A percentile compares a stretch with the other conserved stretches of the same genome.
Conservation (phyloP, 2,329 filamentous ascomycete genomes). For the Mariannaea sp. region DNA sequence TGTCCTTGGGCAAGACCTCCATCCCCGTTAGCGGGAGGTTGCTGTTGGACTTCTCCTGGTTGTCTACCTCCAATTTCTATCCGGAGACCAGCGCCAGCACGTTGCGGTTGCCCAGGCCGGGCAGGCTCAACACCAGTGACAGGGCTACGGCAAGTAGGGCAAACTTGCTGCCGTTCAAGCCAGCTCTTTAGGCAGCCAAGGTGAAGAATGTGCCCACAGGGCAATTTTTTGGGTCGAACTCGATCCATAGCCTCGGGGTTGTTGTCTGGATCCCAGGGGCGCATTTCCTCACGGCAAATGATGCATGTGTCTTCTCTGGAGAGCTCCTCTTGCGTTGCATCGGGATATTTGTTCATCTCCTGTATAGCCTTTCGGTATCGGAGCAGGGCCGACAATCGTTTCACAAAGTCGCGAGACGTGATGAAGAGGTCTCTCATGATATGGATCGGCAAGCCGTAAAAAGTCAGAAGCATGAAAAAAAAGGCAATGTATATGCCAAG, state of each 20-base stretch:
- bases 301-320: conserved; percentile 91
- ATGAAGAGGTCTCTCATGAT: conserved; percentile 96
- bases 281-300: conserved; percentile 96
- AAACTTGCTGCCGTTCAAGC: conserved; percentile 96
- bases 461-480: conserved; percentile 89
- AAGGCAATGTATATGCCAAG: conserved; percentile 87
- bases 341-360: conserved; percentile 93
- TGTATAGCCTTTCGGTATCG: conserved; percentile 89
- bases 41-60: conserved; percentile 30
- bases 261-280: conserved; percentile 66
- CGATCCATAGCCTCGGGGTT: conserved; percentile 78
- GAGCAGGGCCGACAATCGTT: conserved; percentile 84
- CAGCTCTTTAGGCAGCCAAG: conserved; percentile 94
- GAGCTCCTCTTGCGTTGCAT: conserved; percentile 87
- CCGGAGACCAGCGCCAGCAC: conserved; percentile 38
- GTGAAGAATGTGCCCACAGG: conserved; percentile 94
- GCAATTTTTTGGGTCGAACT: conserved; percentile 89
- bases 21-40: conserved; percentile 32
- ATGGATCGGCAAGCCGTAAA: conserved; percentile 95
- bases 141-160: conserved; percentile 87
- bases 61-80: conserved; percentile 39
- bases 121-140: conserved; percentile 53
- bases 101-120: conserved; percentile 37
- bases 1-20: conserved; percentile 28
- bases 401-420: conserved; percentile 88